A percentile compares a stretch with the other conserved stretches of the same genome.
phyloP scores from a whole-genome alignment of 2,329 filamentous ascomycete genomes.

The Escovopsis sp. region DNA sequence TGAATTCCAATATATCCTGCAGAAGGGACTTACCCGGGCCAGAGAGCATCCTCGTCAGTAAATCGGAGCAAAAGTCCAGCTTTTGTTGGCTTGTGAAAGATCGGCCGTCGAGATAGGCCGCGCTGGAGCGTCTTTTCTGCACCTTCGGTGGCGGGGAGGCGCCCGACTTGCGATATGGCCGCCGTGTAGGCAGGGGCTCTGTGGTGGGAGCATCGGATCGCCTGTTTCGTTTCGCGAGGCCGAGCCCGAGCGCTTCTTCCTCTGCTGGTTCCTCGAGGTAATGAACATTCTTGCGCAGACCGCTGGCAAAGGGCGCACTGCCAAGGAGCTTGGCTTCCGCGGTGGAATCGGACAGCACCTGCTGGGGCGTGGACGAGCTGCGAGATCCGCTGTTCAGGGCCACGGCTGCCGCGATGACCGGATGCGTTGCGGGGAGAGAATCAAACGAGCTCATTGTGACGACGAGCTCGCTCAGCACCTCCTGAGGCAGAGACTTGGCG shows the following conservation, averaged over 20 bases:
- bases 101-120: slow-evolving; percentile 15
- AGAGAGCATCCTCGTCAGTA: slow-evolving; percentile 44
- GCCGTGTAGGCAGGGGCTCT: slow-evolving; percentile 1
- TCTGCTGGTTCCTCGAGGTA: slow-evolving; percentile 31
- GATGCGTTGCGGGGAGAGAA: slow-evolving; percentile 19
- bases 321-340: neutral
- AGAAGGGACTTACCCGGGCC: slow-evolving; percentile 40
- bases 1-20: too few species aligned
- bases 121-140: slow-evolving; percentile 20
- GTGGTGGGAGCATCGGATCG: slow-evolving; percentile 15
- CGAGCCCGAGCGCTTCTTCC: slow-evolving; percentile 16
- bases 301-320: neutral
- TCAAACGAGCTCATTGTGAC: slow-evolving; percentile 44
- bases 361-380: slow-evolving; percentile 7
- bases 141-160: slow-evolving; percentile 19
- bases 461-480: slow-evolving; percentile 47
- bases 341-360: neutral
- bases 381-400: slow-evolving; percentile 5
- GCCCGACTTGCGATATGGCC: slow-evolving; percentile 11
- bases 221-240: slow-evolving; percentile 24
- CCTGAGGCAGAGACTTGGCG: slow-evolving; percentile 43
- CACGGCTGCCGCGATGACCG: slow-evolving; percentile 15
- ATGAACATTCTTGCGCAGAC: slow-evolving; percentile 30
- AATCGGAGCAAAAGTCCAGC: slow-evolving; percentile 41
- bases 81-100: slow-evolving; percentile 27